Percentiles rank a stretch among this genome's conserved stretches.
These are phyloP conservation scores for Orychophragmus violaceus DNA, from an alignment of 345 rosid genomes.

Conservation along the genomic window DNA sequence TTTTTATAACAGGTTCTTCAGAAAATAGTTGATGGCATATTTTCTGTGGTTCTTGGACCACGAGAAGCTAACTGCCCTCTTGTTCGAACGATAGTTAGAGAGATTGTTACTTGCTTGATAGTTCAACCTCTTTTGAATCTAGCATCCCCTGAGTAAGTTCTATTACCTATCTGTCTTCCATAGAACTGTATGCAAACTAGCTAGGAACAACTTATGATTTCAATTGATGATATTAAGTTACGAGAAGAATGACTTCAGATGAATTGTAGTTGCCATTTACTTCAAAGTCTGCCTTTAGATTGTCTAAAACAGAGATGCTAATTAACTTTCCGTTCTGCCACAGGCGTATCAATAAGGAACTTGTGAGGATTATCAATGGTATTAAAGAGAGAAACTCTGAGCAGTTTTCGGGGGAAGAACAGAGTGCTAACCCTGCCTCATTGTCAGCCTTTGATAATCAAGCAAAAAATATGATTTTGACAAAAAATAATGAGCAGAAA, in stretches of 20 bases:
- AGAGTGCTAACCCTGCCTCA: constrained; percentile 24
- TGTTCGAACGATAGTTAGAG: constrained; percentile 84
- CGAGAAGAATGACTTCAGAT: background rate
- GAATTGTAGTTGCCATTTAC: no score
- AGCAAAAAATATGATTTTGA: constrained; percentile 30
- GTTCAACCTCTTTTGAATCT: constrained; percentile 80
- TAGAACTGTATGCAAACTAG: background rate
- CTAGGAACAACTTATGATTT: background rate
- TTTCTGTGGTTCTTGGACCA: constrained; percentile 70
- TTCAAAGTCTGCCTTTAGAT: background rate
- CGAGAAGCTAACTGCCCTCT: constrained; percentile 91
- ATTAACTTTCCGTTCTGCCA: background rate
- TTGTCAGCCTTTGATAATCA: constrained; percentile 34
- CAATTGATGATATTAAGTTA: background rate
- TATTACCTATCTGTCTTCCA: background rate
- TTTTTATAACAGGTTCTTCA: constrained; percentile 59
- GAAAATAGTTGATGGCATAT: constrained; percentile 65
- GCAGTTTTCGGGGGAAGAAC: constrained; percentile 36
- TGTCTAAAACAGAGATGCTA: constrained; percentile 4
- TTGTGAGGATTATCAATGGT: constrained; percentile 57
- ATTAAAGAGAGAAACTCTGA: constrained; percentile 40
- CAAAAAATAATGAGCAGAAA: constrained; percentile 29
- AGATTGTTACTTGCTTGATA: constrained; percentile 88
- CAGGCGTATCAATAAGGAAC: constrained; percentile 85
- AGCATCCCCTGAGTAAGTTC: constrained; percentile 76